Evolutionary conservation across 2,329 filamentous ascomycete species (phyloP).

Genomic region (Scedosporium boydii): DNA sequence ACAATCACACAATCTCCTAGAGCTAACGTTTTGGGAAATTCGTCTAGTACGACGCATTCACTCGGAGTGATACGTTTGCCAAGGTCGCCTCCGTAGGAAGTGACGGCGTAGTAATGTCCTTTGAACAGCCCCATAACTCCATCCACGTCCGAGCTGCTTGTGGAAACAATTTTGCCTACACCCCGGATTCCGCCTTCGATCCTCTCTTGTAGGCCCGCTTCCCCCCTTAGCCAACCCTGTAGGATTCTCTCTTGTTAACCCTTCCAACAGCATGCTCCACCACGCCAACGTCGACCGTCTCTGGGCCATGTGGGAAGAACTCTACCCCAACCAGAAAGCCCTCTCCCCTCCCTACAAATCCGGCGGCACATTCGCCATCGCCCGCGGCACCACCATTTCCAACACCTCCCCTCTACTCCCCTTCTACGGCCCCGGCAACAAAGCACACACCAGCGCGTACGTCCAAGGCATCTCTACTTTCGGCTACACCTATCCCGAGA

Average conservation of each 20-base stretch:
- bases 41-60: conserved; percentile 30
- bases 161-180: conserved; percentile 28
- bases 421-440: conserved; percentile 31
- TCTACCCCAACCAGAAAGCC: conserved; percentile 24
- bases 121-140: conserved; percentile 33
- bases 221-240: neutral
- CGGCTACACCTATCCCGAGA: conserved; percentile 29
- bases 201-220: conserved; percentile 28
- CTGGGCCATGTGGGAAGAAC: conserved; percentile 45
- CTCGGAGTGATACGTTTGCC: conserved; percentile 23
- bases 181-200: conserved; percentile 34
- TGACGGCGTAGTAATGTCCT: conserved; percentile 21
- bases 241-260: neutral
- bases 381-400: conserved; percentile 27
- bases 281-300: conserved; percentile 54
- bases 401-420: conserved; percentile 38
- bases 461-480: conserved; percentile 22
- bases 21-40: neutral
- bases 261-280: conserved; percentile 28
- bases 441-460: conserved; percentile 31
- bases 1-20: neutral
- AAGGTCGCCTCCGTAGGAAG: conserved; percentile 24
- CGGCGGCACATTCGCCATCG: conserved; percentile 30
- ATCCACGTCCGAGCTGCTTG: conserved; percentile 32
- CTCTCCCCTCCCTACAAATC: conserved; percentile 25